Evolutionary conservation across 176 grass and related monocot genomes (phyloP), one percentile per base, ranked within the genome.

Genomic region (Aegilops sharonensis): DNA sequence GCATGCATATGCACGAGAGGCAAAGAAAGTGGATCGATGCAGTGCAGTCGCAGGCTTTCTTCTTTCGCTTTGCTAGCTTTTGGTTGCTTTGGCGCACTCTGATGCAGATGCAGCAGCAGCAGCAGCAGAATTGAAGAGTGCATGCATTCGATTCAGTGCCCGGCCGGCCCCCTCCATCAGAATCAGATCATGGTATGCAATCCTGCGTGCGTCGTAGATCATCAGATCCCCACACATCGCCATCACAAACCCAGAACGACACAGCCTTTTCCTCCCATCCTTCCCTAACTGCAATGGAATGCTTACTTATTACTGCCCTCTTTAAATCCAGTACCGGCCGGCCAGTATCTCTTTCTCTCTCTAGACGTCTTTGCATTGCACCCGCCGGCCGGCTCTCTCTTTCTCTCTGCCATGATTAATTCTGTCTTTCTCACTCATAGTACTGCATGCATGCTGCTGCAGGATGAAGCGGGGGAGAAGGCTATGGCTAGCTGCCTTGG

Each of bases 81-180:
- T 71, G 10, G 71, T 64, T 62, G 77, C 78, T 87, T 82, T 50
- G 59, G 23, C 29, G 13, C 48, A 79, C 75, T 79, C 72, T 68
- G 60, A 82, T 59, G 64, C 52, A 60, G 15, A 68, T 35, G 79
- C 24, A 45, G 61, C 54, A 56, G 64, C 71, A 48, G 63, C 14
- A 15, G 61, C 52, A 57, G 64, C 72, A 48, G 72, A 75, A 52
- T 17, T 75, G 73, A 56, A 13, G 87, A 35, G 25, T 36, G 60
- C 45, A 86, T 75, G 88, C 95, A 95, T 98, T 88, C 86, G 89
- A 95, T 89, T 98, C 91, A 95, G 93, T 94, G 95, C 91, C 43
- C 37, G 66, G 65, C 83, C 57, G 68, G 25, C 11, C 11, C 35
- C 47, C 29, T 82, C 1, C n/a, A 63, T 91, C 50, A 54, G 50